Evolutionary conservation across 2,329 filamentous ascomycete genomes (phyloP).

Genomic region (Bipolaris zeicola): DNA sequence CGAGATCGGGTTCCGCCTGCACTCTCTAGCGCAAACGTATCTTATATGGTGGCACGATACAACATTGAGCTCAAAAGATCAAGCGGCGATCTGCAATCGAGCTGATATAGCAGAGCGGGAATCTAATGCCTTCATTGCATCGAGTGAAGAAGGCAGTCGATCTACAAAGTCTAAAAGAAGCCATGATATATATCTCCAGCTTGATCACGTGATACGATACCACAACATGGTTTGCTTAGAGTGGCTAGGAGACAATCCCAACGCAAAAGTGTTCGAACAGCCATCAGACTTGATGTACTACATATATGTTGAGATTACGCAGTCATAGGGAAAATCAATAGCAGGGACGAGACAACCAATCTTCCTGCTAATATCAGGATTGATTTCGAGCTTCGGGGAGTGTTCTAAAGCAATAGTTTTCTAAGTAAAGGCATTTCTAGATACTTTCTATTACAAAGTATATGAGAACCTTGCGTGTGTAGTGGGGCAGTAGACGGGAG

Average conservation of each 20-base stretch:
- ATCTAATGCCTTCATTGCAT: no score
- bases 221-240: neutral
- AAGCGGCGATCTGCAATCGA: no score
- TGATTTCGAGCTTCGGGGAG: neutral
- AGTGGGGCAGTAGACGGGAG: neutral
- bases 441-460: no score
- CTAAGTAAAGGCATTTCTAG: neutral
- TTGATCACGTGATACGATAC: no score
- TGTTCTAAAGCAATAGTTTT: neutral
- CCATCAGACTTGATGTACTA: neutral
- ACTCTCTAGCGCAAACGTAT: neutral
- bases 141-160: no score
- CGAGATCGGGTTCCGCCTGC: neutral
- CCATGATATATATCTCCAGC: no score
- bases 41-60: neutral
- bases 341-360: neutral
- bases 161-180: no score
- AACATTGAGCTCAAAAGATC: no score
- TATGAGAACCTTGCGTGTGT: no score
- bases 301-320: neutral
- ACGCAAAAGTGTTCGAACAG: neutral
- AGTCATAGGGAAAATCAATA: neutral
- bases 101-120: no score
- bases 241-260: neutral
- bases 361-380: neutral